Evolutionary conservation across 2,329 filamentous ascomycete genomes (phyloP).

Genomic region (Colletotrichum godetiae): DNA sequence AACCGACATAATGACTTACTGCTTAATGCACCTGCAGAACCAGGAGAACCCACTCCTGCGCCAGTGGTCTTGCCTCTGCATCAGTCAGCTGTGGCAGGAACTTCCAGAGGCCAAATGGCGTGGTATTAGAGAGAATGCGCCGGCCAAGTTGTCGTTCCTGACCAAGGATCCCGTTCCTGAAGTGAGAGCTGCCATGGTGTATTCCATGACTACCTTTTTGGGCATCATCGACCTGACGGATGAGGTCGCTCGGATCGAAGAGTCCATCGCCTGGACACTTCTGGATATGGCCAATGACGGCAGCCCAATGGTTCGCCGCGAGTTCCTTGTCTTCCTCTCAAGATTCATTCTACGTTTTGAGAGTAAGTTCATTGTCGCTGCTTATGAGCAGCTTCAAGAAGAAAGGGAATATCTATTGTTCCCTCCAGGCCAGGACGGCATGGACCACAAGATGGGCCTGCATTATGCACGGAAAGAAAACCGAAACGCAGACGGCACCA

Average conservation of each 20-base stretch:
- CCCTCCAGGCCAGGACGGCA: slow-evolving; percentile 65
- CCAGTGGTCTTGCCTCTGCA: slow-evolving; percentile 95
- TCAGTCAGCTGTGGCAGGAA: slow-evolving; percentile 94
- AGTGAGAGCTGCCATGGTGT: slow-evolving; percentile 91
- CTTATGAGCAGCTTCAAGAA: slow-evolving; percentile 89
- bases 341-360: slow-evolving; percentile 91
- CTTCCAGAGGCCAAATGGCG: slow-evolving; percentile 95
- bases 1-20: slow-evolving; percentile 90
- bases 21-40: slow-evolving; percentile 84
- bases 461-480: slow-evolving; percentile 69
- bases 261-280: slow-evolving; percentile 88
- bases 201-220: slow-evolving; percentile 93
- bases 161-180: slow-evolving; percentile 90
- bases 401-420: slow-evolving; percentile 77
- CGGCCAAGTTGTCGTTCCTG: slow-evolving; percentile 81
- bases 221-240: slow-evolving; percentile 93
- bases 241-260: slow-evolving; percentile 90
- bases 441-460: slow-evolving; percentile 71
- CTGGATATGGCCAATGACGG: slow-evolving; percentile 94
- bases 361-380: slow-evolving; percentile 90
- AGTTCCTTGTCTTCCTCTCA: slow-evolving; percentile 93
- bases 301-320: slow-evolving; percentile 92
- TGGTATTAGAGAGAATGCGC: slow-evolving; percentile 89
- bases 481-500: slow-evolving; percentile 66
- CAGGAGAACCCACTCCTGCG: slow-evolving; percentile 88